A percentile compares a stretch with the other conserved stretches of the same genome.
phyloP scores from a whole-genome alignment of 2,329 filamentous ascomycete genomes.

The Neoascochyta sp. region DNA sequence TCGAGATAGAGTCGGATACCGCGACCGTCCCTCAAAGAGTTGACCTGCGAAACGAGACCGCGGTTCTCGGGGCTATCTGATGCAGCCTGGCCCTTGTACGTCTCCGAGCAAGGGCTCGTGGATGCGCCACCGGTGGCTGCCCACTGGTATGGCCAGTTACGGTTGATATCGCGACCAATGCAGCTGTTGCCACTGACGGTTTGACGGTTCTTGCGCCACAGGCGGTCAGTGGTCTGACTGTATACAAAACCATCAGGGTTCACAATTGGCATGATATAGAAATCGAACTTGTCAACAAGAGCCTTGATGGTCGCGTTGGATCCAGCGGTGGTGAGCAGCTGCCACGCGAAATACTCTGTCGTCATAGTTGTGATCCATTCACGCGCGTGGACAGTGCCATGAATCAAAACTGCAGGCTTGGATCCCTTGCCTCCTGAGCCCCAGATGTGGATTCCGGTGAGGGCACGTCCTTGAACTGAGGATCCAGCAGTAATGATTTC shows the following conservation, averaged over 20 bases:
- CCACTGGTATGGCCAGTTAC: slow-evolving; percentile 41
- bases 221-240: slow-evolving; percentile 37
- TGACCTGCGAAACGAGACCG: slow-evolving; percentile 44
- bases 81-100: slow-evolving; percentile 33
- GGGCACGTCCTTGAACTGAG: slow-evolving; percentile 30
- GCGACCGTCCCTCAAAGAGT: slow-evolving; percentile 39
- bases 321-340: slow-evolving; percentile 35
- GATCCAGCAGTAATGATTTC: slow-evolving; percentile 33
- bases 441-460: slow-evolving; percentile 40
- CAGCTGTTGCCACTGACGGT: slow-evolving; percentile 30
- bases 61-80: slow-evolving; percentile 35
- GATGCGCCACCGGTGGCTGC: slow-evolving; percentile 32
- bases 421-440: slow-evolving; percentile 36
- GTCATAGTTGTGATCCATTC: slow-evolving; percentile 38
- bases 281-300: slow-evolving; percentile 37
- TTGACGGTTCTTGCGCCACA: slow-evolving; percentile 42
- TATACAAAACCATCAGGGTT: slow-evolving; percentile 36
- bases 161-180: slow-evolving; percentile 39
- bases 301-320: slow-evolving; percentile 31
- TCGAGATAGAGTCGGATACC: slow-evolving; percentile 61
- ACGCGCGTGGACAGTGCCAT: slow-evolving; percentile 35
- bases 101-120: slow-evolving; percentile 38
- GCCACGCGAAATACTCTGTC: slow-evolving; percentile 24
- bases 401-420: slow-evolving; percentile 35
- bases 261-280: slow-evolving; percentile 29